phyloP scores from a whole-genome alignment of 164 flowering plant species.

The Kingdonia uniflora region DNA sequence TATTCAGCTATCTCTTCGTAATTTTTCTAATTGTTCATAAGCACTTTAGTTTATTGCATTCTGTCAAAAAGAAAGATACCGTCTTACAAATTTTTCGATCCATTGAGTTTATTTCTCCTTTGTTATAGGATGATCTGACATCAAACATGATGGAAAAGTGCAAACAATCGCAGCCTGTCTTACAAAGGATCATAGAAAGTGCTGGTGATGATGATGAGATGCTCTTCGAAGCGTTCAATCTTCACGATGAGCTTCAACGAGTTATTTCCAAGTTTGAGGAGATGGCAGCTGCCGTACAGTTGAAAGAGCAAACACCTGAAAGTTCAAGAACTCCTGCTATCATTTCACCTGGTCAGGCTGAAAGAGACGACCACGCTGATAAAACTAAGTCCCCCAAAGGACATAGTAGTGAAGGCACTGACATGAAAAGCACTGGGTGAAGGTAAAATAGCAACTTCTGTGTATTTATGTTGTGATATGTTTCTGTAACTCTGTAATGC shows the following conservation, averaged over 20 bases:
- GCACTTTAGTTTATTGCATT: no score
- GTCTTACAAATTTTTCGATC: no score
- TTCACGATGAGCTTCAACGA: constrained; percentile 64
- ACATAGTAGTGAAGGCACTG: constrained; percentile 9
- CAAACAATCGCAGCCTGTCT: constrained; percentile 51
- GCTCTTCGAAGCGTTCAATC: constrained; percentile 76
- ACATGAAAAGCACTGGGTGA: neutral
- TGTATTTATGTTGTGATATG: no score
- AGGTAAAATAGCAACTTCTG: no score
- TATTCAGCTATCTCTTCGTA: no score
- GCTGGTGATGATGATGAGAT: constrained; percentile 54
- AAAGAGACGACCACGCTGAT: neutral
- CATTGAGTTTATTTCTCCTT: no score
- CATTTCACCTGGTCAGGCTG: constrained; percentile 1
- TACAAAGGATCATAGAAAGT: constrained; percentile 62
- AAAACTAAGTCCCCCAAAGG: constrained; percentile 9
- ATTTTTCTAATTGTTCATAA: no score
- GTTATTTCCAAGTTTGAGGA: constrained; percentile 49
- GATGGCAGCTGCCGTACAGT: constrained; percentile 18
- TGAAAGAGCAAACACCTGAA: constrained; percentile 10
- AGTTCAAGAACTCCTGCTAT: constrained; percentile 5
- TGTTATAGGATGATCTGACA: constrained; percentile 65
- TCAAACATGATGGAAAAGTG: constrained; percentile 65
- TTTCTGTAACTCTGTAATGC: no score
- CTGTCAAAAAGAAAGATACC: no score